A percentile compares a stretch with the other conserved stretches of the same genome.
Evolutionary conservation across 1,139 yeast genomes (phyloP).

Genomic region (Maudiozyma humilis): DNA sequence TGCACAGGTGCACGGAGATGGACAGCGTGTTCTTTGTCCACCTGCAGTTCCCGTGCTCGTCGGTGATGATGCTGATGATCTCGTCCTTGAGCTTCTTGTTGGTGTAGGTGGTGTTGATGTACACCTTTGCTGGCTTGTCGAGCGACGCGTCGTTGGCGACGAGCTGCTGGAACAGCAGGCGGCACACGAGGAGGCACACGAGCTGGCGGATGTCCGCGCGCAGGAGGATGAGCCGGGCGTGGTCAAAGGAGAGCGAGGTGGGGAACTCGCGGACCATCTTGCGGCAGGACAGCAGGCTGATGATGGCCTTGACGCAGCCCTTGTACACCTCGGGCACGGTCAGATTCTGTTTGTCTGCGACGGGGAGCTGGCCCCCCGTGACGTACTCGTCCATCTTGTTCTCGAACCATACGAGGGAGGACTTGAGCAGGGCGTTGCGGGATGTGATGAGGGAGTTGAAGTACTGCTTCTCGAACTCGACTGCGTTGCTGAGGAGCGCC

Average conservation of each 20-base stretch:
- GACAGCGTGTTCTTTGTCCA: constrained; percentile 81
- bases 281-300: constrained; percentile 64
- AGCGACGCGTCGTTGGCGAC: constrained; percentile 37
- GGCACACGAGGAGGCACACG: constrained; percentile 70
- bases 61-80: constrained; percentile 71
- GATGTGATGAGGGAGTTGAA: constrained; percentile 56
- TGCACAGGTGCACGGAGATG: constrained; percentile 64
- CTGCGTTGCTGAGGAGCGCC: constrained; percentile 76
- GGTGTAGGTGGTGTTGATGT: constrained; percentile 23
- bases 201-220: constrained; percentile 82
- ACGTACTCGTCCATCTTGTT: constrained; percentile 32
- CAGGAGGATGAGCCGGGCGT: constrained; percentile 64
- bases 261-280: constrained; percentile 82
- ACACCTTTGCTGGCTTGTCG: constrained; percentile 24
- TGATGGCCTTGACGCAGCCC: constrained; percentile 27
- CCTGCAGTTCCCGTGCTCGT: constrained; percentile 77
- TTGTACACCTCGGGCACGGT: constrained; percentile 25
- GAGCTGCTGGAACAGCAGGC: constrained; percentile 65
- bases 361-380: constrained; percentile 8
- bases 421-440: constrained; percentile 56
- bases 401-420: constrained; percentile 66
- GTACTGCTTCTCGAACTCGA: constrained; percentile 86
- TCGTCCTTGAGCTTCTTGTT: constrained; percentile 42
- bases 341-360: constrained; percentile 15
- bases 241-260: constrained; percentile 79